Conservation (phyloP, 805 yeast genomes). For the Ogataea haglerorum region DNA sequence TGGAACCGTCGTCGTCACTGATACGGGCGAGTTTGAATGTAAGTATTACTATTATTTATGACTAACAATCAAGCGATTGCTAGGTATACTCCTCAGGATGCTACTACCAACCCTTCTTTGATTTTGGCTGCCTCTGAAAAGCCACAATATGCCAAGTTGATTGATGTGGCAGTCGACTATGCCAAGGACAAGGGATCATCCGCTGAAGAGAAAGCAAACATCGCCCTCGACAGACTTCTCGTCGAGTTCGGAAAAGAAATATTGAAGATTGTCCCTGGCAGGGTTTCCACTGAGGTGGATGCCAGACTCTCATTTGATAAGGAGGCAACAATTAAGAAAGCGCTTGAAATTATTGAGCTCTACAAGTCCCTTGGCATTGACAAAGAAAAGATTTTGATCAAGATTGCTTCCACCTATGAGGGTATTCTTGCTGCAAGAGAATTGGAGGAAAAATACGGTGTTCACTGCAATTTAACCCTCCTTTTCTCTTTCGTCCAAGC, state of each 20-base stretch:
- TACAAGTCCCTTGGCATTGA: conserved; percentile 81
- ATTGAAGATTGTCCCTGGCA: conserved; percentile 93
- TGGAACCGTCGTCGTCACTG: conserved; percentile 96
- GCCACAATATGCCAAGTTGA: conserved; percentile 81
- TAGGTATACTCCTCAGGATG: conserved; percentile 97
- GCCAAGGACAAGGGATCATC: conserved; percentile 63
- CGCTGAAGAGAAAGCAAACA: conserved; percentile 65
- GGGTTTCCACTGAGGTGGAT: conserved; percentile 98
- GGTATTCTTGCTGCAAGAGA: conserved; percentile 99
- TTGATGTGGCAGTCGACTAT: conserved; percentile 86
- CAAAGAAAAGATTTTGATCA: conserved; percentile 90
- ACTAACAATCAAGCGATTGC: conserved; percentile 61
- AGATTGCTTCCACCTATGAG: conserved; percentile 98
- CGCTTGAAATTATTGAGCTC: conserved; percentile 81
- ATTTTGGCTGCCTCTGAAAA: conserved; percentile 94
- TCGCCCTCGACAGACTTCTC: conserved; percentile 87
- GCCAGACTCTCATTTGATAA: conserved; percentile 97
- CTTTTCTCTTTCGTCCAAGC: conserved; percentile 96
- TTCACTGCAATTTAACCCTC: conserved; percentile 93
- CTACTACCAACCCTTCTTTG: conserved; percentile 97
- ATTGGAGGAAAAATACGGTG: conserved; percentile 83
- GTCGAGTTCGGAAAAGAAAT: conserved; percentile 96
- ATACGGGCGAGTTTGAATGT: conserved; percentile 96
- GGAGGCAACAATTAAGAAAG: conserved; percentile 91
- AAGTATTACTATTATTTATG: conserved; percentile 20